phyloP scores from a whole-genome alignment of 2,329 filamentous ascomycete species.

The Ophiobolus disseminans region DNA sequence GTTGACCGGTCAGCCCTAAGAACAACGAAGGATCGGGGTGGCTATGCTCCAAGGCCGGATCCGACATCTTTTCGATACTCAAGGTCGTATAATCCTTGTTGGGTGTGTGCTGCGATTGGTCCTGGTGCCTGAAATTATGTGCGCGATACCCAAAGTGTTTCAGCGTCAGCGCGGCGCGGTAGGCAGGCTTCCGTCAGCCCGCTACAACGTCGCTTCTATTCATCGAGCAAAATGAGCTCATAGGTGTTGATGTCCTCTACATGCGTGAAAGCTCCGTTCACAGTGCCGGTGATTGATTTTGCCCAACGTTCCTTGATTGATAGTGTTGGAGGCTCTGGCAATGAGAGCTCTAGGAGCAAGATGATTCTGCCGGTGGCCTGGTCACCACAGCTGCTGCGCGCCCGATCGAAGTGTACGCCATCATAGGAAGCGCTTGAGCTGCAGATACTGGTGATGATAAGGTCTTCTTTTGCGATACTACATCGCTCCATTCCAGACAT shows the following conservation, averaged over 20 bases:
- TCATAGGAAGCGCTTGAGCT: conserved; percentile 20
- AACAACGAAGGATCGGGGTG: conserved; percentile 2
- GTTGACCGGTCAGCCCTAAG: conserved; percentile 31
- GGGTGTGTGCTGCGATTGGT: conserved; percentile 14
- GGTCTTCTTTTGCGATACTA: conserved; percentile 3
- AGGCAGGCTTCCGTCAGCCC: conserved; percentile 3
- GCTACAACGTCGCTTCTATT: neutral
- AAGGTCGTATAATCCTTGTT: conserved; percentile 15
- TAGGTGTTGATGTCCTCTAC: conserved; percentile 6
- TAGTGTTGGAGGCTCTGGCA: neutral
- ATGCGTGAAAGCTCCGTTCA: neutral
- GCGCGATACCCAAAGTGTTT: conserved; percentile 22
- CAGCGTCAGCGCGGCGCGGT: conserved; percentile 16
- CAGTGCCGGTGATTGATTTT: neutral
- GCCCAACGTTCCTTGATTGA: neutral
- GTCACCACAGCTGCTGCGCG: neutral
- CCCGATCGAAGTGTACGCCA: conserved; percentile 6
- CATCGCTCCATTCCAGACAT: neutral
- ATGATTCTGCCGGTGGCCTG: conserved; percentile 6
- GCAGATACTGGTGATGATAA: conserved; percentile 10
- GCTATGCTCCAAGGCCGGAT: conserved; percentile 4
- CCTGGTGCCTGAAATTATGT: conserved; percentile 16
- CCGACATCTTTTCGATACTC: conserved; percentile 11
- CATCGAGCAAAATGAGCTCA: conserved; percentile 4
- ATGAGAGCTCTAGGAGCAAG: conserved; percentile 7